Conservation (phyloP, 2,329 filamentous ascomycete genomes). For the Epichloe typhina region DNA sequence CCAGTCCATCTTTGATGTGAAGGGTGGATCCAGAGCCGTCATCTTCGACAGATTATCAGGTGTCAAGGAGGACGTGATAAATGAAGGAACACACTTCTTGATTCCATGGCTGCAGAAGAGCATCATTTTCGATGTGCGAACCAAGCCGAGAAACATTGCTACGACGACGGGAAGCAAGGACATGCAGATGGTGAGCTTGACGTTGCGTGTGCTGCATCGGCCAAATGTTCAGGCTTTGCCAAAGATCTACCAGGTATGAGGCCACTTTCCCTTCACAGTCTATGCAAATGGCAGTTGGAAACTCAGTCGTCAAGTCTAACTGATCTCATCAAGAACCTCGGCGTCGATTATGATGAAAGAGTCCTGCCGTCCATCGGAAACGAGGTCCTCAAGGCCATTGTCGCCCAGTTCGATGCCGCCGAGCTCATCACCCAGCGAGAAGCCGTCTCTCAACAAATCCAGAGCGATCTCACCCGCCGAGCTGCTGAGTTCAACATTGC, state of each 20-base stretch:
- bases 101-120: conserved; percentile 91
- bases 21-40: conserved; percentile 84
- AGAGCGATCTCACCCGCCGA: conserved; percentile 78
- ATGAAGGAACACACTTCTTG: conserved; percentile 94
- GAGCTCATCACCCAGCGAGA: conserved; percentile 99
- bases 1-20: conserved; percentile 90
- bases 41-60: conserved; percentile 92
- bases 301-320: background rate
- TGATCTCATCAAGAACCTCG: conserved; percentile 63
- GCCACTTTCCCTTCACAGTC: background rate
- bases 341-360: conserved; percentile 95
- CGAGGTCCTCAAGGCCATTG: conserved; percentile 97
- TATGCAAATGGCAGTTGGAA: background rate
- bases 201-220: conserved; percentile 84
- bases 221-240: conserved; percentile 86
- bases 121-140: conserved; percentile 93
- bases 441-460: conserved; percentile 90
- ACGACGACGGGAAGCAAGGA: conserved; percentile 98
- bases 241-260: conserved; percentile 87
- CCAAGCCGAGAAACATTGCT: conserved; percentile 91
- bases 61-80: conserved; percentile 85
- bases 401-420: conserved; percentile 95
- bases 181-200: conserved; percentile 99
- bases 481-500: conserved; percentile 97
- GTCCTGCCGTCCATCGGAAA: conserved; percentile 98